Base-by-base conservation (phyloP, 2,329 filamentous ascomycete genomes). In the Fusarium sterilihyphosum region DNA sequence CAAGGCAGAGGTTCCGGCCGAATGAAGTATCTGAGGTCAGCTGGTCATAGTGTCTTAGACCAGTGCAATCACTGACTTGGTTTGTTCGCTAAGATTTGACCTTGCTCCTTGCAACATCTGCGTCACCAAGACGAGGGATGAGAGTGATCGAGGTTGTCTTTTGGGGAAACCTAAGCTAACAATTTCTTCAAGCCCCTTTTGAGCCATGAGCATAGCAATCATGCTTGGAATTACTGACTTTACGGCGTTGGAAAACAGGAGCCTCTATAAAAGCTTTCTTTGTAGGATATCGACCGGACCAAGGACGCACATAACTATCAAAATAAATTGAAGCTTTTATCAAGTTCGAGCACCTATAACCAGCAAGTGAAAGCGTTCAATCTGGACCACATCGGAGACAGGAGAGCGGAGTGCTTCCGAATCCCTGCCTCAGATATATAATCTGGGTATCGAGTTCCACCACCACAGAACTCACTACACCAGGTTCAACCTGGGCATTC, bases 21-120 rank as follows among this genome's bases (percentile, higher is more conserved):
- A 68, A 73, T 58, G 52, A 67, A 69, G 70, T 64, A 61, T 67
- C 41, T 35, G 70, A 80, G 75, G 79, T 81, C 72, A 75, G 79
- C 75, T 68, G 52, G 26, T 26, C 18, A 47, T 46, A 50, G 46
- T 37, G 40, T 17, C 18, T 38, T 35, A 31, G 56, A 24, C 54
- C 31, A 26, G 26, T 17, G 58, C 26, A 24, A 41, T 60, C 35
- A 44, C 71, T 73, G 71, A 72, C 52, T 52, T 47, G 49, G 31
- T 62, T 59, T 22, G 16, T 35, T 57, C 20, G 37, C 26, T 13
- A 71, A 62, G 44, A 50, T 58, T 37, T 43, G 47, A 35, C 44
- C 43, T 52, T 59, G 41, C 64, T 70, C 56, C 64, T 67, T 50
- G 33, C 49, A 24, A 40, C 33, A 44, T 33, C 58, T 49, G 33